Conservation (phyloP, 768 basidiomycete genomes). For the Mycena metata region DNA sequence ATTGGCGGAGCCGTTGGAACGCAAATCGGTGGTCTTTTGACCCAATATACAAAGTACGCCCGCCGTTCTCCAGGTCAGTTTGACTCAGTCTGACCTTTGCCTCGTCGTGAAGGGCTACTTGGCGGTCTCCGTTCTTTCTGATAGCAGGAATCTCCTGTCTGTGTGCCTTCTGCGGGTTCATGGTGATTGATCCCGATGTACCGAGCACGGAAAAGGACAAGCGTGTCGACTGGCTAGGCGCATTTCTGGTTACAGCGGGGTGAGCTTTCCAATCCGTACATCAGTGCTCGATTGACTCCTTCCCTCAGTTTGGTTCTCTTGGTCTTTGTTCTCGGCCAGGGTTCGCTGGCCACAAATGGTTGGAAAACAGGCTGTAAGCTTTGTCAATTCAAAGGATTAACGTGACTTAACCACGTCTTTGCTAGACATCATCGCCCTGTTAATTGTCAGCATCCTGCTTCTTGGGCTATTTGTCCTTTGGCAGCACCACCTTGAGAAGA, state of each 20-base stretch:
- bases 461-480: conserved; percentile 69
- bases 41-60: conserved; percentile 51
- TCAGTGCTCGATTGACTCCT: too few relatives aligned
- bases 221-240: conserved; percentile 83
- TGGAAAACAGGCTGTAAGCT: conserved; percentile 63
- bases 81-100: not conserved
- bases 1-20: conserved; percentile 72
- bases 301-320: conserved; percentile 66
- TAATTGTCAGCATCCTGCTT: conserved; percentile 70
- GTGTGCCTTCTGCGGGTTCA: conserved; percentile 55
- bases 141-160: conserved; percentile 60
- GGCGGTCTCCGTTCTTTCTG: conserved; percentile 66
- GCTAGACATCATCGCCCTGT: conserved; percentile 74
- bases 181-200: conserved; percentile 65
- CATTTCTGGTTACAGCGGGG: conserved; percentile 66
- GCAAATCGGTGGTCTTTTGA: conserved; percentile 70
- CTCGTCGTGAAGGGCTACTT: conserved; percentile 48
- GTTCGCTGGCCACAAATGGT: conserved; percentile 64
- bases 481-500: conserved; percentile 69
- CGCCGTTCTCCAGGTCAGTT: conserved; percentile 5
- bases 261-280: too few relatives aligned
- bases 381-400: not conserved
- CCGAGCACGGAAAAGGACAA: conserved; percentile 47
- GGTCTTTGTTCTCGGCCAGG: conserved; percentile 78
- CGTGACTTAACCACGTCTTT: conserved; percentile 1